Evolutionary conservation across 164 flowering plant genomes (phyloP), one percentile per base, ranked within the genome.

Genomic region (Macadamia integrifolia): DNA sequence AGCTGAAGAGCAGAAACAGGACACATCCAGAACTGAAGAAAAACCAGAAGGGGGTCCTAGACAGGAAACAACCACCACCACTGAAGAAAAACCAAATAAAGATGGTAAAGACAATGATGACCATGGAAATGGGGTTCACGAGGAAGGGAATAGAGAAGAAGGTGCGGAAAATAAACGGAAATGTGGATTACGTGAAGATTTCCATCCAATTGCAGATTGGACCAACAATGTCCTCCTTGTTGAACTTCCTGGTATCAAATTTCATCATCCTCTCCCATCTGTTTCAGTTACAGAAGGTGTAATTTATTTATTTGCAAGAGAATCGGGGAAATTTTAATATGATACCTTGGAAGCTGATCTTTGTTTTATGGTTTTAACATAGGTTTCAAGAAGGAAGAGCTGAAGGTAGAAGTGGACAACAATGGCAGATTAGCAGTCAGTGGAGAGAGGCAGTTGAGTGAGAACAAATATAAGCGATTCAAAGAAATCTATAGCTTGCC

Each of bases 401-500:
- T 53, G 18, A 53, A 53, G 57, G 2, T 53, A 53, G n/a, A 53
- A 17, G 15, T 53, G n/a, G 57, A 53, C 57, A 53, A 13, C 18
- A 23, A 23, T 23, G 57, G 18, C 15, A 53, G 15, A 14, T 12
- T 53, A 53, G 14, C 17, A 14, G 17, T 53, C 57, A 17, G 57
- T 17, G 57, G 57, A 53, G 18, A 74, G 56, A 74, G 65, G 48
- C 31, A 13, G 58, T 60, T 68, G 53, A 49, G 60, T n/a, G 76
- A 64, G 15, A 68, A 28, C 46, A 77, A 58, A 65, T 60, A 23
- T 35, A 60, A 64, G 46, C 69, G 76, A 32, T 80, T 75, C 79
- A 66, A 55, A 68, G 69, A 75, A 52, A 58, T 59, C 18, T 75
- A 68, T 13, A 64, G 64, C 8, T 60, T 78, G 42, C 93, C 91